Conservation (phyloP, 2,329 filamentous ascomycete species). For the Pestalotiopsis sp. region DNA sequence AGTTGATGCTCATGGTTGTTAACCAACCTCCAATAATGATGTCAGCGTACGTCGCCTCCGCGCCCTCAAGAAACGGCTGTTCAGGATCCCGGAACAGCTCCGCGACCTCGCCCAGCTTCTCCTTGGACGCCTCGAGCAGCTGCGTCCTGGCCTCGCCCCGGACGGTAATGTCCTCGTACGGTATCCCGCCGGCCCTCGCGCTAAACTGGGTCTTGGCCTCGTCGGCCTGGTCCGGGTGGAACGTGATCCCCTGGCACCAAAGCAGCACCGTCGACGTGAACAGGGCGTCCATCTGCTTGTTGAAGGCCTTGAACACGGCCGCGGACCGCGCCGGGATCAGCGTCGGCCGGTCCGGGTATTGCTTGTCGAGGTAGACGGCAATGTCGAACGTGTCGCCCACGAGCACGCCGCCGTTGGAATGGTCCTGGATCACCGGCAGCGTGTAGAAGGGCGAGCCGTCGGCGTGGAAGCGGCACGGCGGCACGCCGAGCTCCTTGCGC, state of each 20-base stretch:
- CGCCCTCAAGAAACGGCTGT: constrained; percentile 27
- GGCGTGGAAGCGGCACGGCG: constrained; percentile 54
- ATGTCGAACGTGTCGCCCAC: constrained; percentile 70
- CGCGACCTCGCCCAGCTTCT: constrained; percentile 21
- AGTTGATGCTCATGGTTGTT: constrained; percentile 16
- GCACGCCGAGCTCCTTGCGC: constrained; percentile 48
- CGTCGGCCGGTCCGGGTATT: constrained; percentile 47
- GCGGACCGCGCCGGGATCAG: constrained; percentile 47
- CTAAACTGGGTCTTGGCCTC: constrained; percentile 49
- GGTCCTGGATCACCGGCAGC: constrained; percentile 59
- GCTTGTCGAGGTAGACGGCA: constrained; percentile 59
- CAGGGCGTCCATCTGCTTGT: constrained; percentile 54
- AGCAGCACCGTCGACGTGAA: constrained; percentile 52
- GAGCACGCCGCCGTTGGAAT: constrained; percentile 33
- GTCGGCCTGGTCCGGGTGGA: constrained; percentile 52
- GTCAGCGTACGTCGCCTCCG: constrained; percentile 27
- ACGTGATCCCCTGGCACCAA: constrained; percentile 43
- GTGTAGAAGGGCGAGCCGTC: constrained; percentile 64
- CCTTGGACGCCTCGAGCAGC: constrained; percentile 15
- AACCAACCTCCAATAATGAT: constrained; percentile 32
- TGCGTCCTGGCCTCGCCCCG: constrained; percentile 22
- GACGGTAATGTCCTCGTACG: constrained; percentile 44
- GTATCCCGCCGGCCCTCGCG: constrained; percentile 44
- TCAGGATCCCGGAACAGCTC: constrained; percentile 20
- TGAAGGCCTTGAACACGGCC: constrained; percentile 52